Evolutionary conservation across 2,329 filamentous ascomycete genomes (phyloP), one percentile per base, ranked within the genome.

Genomic region (Trichoderma gracile): DNA sequence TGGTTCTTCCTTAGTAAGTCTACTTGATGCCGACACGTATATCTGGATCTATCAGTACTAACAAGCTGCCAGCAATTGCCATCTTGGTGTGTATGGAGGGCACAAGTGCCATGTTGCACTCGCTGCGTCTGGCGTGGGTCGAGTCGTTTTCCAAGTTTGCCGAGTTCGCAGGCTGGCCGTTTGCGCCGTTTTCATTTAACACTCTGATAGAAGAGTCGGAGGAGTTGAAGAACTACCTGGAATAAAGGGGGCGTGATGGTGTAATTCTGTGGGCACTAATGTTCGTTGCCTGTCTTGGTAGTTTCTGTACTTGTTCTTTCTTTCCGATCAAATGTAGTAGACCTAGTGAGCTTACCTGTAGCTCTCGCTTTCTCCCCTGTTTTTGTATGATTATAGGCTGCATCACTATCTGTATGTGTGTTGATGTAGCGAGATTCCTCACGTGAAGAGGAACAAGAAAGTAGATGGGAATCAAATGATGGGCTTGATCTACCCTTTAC

Each of bases 61-160:
- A 78, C 68, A 15, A 4, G 7, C 19, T 14, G 1, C 14, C 19
- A 80, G 78, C 78, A 30, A 79, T 81, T 69, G 78, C 78, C 68
- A 84, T 97, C 69, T 81, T 97, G 65, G 94, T 95, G 71, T 87
- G 95, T 71, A 97, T 97, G 93, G 93, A 97, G 77, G 93, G 93
- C 69, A 97, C 94, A 38, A 94, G 90, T 78, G 93, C 93, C 72
- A 97, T 97, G 93, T 83, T 96, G 80, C 93, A 97, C 80, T 92
- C 89, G 66, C 84, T 97, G 71, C 86, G 93, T 82, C 81, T 97
- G 73, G 93, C 96, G 71, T 97, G 93, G 93, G 93, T 97, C 68
- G 94, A 97, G 78, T 94, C 93, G 19, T 97, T 97, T 87, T 96
- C 92, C 80, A 97, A 97, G 82, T 94, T 96, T 82, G 96, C 96